A percentile compares a stretch with the other conserved stretches of the same genome.
These are phyloP conservation scores for Suhomyces panamericanus DNA, from an alignment of 1,139 yeast genomes.

Conservation along the genomic window DNA sequence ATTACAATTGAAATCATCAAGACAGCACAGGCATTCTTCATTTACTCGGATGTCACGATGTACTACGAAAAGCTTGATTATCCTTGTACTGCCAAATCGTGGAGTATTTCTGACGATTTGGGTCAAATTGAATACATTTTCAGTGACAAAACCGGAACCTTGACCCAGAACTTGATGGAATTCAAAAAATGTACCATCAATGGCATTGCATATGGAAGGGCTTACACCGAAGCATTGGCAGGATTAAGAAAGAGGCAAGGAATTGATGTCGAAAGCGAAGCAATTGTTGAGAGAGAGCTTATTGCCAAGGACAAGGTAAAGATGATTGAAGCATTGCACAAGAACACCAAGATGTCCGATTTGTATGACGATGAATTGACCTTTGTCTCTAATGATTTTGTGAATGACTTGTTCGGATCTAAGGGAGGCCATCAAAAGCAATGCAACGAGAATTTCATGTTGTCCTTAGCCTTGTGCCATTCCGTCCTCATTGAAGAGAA, in stretches of 20 bases:
- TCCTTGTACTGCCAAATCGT: constrained; percentile 61
- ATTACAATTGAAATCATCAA: constrained; percentile 61
- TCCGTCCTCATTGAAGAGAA: constrained; percentile 56
- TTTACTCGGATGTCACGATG: constrained; percentile 52
- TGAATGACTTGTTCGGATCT: constrained; percentile 36
- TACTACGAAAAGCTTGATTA: constrained; percentile 53
- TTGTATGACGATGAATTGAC: constrained; percentile 45
- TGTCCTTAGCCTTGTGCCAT: constrained; percentile 57
- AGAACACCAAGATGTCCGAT: constrained; percentile 19
- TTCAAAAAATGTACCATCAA: constrained; percentile 59
- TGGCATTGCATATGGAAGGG: constrained; percentile 56
- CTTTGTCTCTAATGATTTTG: constrained; percentile 49
- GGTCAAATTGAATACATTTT: constrained; percentile 66
- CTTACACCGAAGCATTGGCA: constrained; percentile 62
- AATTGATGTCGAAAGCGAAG: constrained; percentile 51
- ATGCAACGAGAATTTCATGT: constrained; percentile 52
- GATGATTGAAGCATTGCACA: constrained; percentile 37
- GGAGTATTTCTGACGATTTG: constrained; percentile 64
- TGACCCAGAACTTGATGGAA: constrained; percentile 63
- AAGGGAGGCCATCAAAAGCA: constrained; percentile 33
- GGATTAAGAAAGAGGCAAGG: constrained; percentile 60
- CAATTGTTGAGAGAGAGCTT: constrained; percentile 36
- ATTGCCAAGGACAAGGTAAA: constrained; percentile 38
- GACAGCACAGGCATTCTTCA: constrained; percentile 58
- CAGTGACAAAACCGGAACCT: constrained; percentile 63